Base-by-base conservation (phyloP, 2,329 filamentous ascomycete species). In the Epicoccum nigrum region DNA sequence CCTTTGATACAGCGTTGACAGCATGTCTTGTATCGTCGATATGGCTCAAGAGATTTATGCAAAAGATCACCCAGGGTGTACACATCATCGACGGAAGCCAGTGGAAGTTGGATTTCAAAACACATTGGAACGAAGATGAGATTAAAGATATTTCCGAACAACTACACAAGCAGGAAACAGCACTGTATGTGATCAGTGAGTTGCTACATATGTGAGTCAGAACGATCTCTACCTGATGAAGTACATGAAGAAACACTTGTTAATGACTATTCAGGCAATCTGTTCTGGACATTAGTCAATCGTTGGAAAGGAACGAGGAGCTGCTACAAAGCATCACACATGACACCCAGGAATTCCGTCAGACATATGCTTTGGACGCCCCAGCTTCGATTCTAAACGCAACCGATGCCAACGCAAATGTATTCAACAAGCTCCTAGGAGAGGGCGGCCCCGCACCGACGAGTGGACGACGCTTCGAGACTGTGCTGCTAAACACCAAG, bases 1-100 rank as follows among this genome's bases (percentile, higher is more conserved):
- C 60, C 1, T 62, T 64, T 30, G 60, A 66, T 31, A 63, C 54
- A 1, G 53, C 63, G 17, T 37, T 64, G 25, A 64, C 60, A 6
- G 45, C 51, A 4, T 62, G 63, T 45, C 40, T 56, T 31, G 49
- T 60, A 2, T 25, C 59, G 6, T 56, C 53, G 28, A 45, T 45
- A 13, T 55, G 46, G 32, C 51, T 66, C 0, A 58, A 64, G 2
- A 48, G 54, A 12, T 54, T 51, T 12, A 53, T 66, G 44, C 31
- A 46, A 9, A 45, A 39, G 27, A 55, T 64, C 21, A 39, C 28
- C 6, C 47, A 41, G 16, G 38, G 35, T 11, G 28, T 53, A 4
- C 31, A 54, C 7, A 23, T 34, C 12, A 41, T 33, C 1, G 40
- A 39, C n/a, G 45, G 34, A 28, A 21, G 19, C n/a, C 51, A 45